These are phyloP conservation scores for Suillus luteus DNA, from an alignment of 768 basidiomycete species.

Conservation along the genomic window DNA sequence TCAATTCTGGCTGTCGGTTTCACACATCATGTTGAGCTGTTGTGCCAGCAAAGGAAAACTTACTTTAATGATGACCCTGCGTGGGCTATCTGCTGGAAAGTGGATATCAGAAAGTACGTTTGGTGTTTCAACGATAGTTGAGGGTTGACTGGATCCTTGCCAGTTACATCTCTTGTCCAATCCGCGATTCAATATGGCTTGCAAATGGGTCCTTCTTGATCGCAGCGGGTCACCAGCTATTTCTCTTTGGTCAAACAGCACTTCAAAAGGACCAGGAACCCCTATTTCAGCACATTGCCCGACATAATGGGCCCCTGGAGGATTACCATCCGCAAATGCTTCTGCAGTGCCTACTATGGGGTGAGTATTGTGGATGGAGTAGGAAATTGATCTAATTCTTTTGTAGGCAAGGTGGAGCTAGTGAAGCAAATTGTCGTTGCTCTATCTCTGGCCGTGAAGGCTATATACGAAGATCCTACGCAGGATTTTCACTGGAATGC, in stretches of 20 bases:
- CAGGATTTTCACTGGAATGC: slow-evolving; percentile 42
- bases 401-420: slow-evolving; percentile 75
- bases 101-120: slow-evolving; percentile 72
- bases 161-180: slow-evolving; percentile 76
- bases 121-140: not conserved
- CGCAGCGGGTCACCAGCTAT: slow-evolving; percentile 82
- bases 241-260: slow-evolving; percentile 63
- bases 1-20: slow-evolving; percentile 93
- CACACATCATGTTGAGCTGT: slow-evolving; percentile 71
- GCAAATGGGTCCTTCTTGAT: slow-evolving; percentile 80
- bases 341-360: slow-evolving; percentile 90
- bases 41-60: slow-evolving; percentile 92
- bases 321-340: slow-evolving; percentile 95
- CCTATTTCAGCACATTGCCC: slow-evolving; percentile 81
- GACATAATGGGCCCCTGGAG: slow-evolving; percentile 81
- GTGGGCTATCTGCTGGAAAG: slow-evolving; percentile 71
- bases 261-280: slow-evolving; percentile 22
- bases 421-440: slow-evolving; percentile 81
- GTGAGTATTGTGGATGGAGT: slow-evolving; percentile 43
- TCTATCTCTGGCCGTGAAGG: slow-evolving; percentile 45
- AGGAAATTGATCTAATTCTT: slow-evolving; percentile 3
- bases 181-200: slow-evolving; percentile 91
- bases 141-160: slow-evolving; percentile 7
- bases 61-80: slow-evolving; percentile 84
- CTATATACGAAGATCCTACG: slow-evolving; percentile 6